Conservation (phyloP, 352 stramenopile genomes). For the Peronosclerospora sorghi region DNA sequence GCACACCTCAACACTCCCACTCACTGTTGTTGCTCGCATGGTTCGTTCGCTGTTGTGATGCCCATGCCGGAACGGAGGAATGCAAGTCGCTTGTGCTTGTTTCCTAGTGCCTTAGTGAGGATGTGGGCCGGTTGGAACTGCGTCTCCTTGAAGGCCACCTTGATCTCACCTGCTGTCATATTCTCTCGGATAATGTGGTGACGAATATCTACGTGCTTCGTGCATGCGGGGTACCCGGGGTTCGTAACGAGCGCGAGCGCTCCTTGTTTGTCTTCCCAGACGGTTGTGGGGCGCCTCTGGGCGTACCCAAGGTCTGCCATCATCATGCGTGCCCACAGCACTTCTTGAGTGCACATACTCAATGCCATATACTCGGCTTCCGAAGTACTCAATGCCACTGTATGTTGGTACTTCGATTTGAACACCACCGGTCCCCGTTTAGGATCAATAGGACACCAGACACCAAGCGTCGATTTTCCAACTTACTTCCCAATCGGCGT, state of each 20-base stretch:
- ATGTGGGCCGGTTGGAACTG: neutral
- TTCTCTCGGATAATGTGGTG: neutral
- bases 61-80: no score
- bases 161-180: no score
- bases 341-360: no score
- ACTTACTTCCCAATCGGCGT: neutral
- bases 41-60: neutral
- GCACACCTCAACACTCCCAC: neutral
- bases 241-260: neutral
- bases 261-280: neutral
- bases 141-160: neutral
- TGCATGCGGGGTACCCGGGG: neutral
- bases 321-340: no score
- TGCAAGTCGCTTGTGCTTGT: neutral
- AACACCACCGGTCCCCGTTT: neutral
- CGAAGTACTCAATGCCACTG: neutral
- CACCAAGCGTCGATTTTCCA: no score
- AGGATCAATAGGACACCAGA: neutral
- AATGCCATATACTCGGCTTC: no score
- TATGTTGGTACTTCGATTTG: conserved; percentile 1
- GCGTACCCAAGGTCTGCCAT: neutral
- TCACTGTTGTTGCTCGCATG: neutral
- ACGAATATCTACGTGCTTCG: no score
- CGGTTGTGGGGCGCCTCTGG: no score
- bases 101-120: neutral